A percentile compares a stretch with the other conserved stretches of the same genome.
phyloP scores from a whole-genome alignment of 2,329 filamentous ascomycete species.

The Sclerotinia minor region DNA sequence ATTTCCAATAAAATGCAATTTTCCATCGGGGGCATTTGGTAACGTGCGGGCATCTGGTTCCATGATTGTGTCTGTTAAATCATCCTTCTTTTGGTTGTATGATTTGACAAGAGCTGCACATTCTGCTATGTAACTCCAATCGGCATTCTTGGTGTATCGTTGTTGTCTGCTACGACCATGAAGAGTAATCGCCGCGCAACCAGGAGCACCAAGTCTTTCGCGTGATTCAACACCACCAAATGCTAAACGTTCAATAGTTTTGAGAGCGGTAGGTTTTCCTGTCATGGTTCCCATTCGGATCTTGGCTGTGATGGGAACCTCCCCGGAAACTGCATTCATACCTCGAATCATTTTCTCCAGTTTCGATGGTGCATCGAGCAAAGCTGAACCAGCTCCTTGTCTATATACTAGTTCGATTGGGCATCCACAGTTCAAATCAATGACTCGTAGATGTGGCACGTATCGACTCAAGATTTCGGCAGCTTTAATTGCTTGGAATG shows the following conservation, averaged over 20 bases:
- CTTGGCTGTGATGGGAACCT: conserved; percentile 91
- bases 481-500: conserved; percentile 85
- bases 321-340: conserved; percentile 91
- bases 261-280: conserved; percentile 73
- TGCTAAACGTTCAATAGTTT: conserved; percentile 78
- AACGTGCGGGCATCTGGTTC: conserved; percentile 76
- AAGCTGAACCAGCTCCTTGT: conserved; percentile 82
- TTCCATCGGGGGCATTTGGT: conserved; percentile 63
- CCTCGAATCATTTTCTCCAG: conserved; percentile 92
- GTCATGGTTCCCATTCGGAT: conserved; percentile 89
- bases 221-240: conserved; percentile 75
- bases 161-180: conserved; percentile 94
- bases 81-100: conserved; percentile 69
- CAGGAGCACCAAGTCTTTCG: conserved; percentile 70
- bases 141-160: conserved; percentile 86
- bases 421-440: conserved; percentile 96
- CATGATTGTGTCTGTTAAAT: conserved; percentile 70
- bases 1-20: conserved; percentile 91
- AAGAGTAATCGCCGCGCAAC: conserved; percentile 91
- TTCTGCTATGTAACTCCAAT: conserved; percentile 93
- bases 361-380: conserved; percentile 85
- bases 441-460: conserved; percentile 80
- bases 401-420: conserved; percentile 94
- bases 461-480: conserved; percentile 76
- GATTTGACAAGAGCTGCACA: conserved; percentile 81